Evolutionary conservation across 83 land plant genomes (phyloP), one percentile per base, ranked within the genome.

Genomic region (Picea engelmannii): DNA sequence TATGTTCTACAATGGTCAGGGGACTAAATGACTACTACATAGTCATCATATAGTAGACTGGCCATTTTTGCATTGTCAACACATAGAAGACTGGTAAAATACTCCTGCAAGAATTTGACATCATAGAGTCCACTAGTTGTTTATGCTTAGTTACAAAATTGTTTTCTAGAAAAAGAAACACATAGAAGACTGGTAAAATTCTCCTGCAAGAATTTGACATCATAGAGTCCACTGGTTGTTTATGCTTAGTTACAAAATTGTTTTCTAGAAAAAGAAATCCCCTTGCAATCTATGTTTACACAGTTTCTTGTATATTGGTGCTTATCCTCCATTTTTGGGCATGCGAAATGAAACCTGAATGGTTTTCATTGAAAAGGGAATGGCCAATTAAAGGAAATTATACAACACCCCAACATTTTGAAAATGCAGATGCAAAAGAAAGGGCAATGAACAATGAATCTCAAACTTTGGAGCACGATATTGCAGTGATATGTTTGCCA

Each of bases 291-390:
- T 71, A 42, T n/a, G 23, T 71, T 71, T n/a, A 44, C 76, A 73
- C 20, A 44, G 44, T 7, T 10, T 3, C 55, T 44, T 73, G 58
- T 11, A 8, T 44, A 20, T 6, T 44, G 25, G 58, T 73, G 24
- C 6, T n/a, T 40, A 73, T 44, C 55, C 12, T 73, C 24, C 24
- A 44, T 25, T n/a, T 44, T 73, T 73, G 25, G 58, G 58, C 76
- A 44, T 44, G 44, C 44, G 76, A 9, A 73, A 73, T 21, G 25
- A 73, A 44, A 73, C 76, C 76, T 44, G 24, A 73, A 44, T 73
- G 76, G 76, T 1, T 42, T 42, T 20, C 47, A 44, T n/a, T 73
- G 58, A 73, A 73, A 23, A 9, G 76, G 55, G 52, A 73, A n/a
- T 21, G 25, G 47, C n/a, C 24, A n/a, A 11, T 8, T 1, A 13